Percentiles rank a stretch among this genome's conserved stretches.
These are phyloP conservation scores for Teunomyces pallodes DNA, from an alignment of 805 yeast genomes.

Conservation along the genomic window DNA sequence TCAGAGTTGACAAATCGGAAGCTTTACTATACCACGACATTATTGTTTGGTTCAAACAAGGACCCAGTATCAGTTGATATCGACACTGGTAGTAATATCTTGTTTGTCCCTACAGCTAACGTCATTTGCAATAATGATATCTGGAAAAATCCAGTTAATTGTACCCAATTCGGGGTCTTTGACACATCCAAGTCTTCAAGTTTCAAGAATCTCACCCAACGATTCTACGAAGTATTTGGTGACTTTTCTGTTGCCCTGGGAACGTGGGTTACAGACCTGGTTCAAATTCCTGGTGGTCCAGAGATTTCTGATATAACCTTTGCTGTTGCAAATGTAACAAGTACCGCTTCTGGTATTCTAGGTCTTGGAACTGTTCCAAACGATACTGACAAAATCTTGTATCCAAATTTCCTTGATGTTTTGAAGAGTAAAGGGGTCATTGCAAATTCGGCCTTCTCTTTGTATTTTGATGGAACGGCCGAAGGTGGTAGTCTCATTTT, in stretches of 20 bases:
- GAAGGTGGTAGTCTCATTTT: constrained; percentile 15
- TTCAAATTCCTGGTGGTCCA: constrained; percentile 5
- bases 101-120: constrained; percentile 6
- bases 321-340: constrained; percentile 6
- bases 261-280: constrained; percentile 4
- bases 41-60: constrained; percentile 10
- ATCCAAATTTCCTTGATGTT: constrained; percentile 9
- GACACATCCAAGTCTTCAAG: constrained; percentile 10
- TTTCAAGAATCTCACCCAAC: constrained; percentile 1
- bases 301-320: constrained; percentile 5
- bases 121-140: not conserved
- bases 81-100: constrained; percentile 13
- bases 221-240: constrained; percentile 6
- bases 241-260: constrained; percentile 8
- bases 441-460: constrained; percentile 9
- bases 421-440: constrained; percentile 12
- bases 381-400: constrained; percentile 4
- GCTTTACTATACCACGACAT: constrained; percentile 6
- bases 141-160: not conserved
- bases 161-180: constrained; percentile 7
- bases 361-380: not conserved
- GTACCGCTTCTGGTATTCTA: constrained; percentile 6
- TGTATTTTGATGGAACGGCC: constrained; percentile 12
- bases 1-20: constrained; percentile 4
- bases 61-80: constrained; percentile 10